Percentiles rank a stretch among this genome's conserved stretches.
These are phyloP conservation scores for Microdochium paspali DNA, from an alignment of 2,329 filamentous ascomycete genomes.

Conservation along the genomic window DNA sequence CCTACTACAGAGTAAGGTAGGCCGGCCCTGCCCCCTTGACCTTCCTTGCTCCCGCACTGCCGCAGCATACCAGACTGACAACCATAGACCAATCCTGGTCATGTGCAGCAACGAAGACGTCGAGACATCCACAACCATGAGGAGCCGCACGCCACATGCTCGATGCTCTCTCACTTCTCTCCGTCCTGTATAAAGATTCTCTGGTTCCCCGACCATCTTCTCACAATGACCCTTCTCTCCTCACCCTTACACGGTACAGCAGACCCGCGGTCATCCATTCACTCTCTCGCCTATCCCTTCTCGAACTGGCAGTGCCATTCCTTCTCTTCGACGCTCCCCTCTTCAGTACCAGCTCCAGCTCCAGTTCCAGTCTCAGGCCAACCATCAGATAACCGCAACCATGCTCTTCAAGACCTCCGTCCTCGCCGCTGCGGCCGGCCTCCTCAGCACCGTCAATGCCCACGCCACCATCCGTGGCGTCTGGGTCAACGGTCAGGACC, in stretches of 20 bases:
- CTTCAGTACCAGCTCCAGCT: no score
- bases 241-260: background rate
- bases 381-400: background rate
- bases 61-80: background rate
- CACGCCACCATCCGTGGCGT: constrained; percentile 37
- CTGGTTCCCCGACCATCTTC: background rate
- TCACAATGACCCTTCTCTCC: background rate
- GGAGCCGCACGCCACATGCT: background rate
- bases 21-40: background rate
- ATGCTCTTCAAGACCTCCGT: background rate
- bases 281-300: background rate
- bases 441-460: constrained; percentile 27
- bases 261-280: constrained; percentile 1
- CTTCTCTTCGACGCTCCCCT: background rate
- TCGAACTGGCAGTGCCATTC: background rate
- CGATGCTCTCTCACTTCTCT: background rate
- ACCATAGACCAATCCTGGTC: background rate
- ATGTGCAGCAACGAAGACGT: no score
- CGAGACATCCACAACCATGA: background rate
- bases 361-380: background rate
- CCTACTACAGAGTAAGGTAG: no score
- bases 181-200: background rate
- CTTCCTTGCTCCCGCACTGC: background rate
- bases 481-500: constrained; percentile 36
- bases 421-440: constrained; percentile 17